Conservation (phyloP, 495 filamentous ascomycete species). For the Eremomyces bilateralis region DNA sequence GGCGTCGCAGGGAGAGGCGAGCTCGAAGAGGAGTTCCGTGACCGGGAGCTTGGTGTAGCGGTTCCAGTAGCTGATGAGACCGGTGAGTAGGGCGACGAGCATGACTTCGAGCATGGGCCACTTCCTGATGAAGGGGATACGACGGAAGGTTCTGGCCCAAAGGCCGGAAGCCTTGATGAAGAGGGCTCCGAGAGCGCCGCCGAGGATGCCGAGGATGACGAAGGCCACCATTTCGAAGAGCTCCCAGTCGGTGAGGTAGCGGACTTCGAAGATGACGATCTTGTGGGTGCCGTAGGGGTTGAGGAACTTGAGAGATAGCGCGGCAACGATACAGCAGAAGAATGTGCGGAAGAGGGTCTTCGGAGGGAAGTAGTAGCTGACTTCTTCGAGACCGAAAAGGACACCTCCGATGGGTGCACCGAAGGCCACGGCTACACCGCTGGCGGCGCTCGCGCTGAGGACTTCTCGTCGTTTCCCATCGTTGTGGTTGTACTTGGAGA, state of each 20-base stretch:
- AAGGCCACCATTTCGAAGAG: conserved; percentile 80
- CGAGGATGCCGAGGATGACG: conserved; percentile 62
- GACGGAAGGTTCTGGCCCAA: conserved; percentile 79
- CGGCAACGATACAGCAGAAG: conserved; percentile 91
- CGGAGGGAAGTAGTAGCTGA: conserved; percentile 95
- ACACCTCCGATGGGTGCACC: conserved; percentile 61
- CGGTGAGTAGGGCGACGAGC: conserved; percentile 70
- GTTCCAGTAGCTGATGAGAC: conserved; percentile 81
- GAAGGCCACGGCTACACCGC: conserved; percentile 87
- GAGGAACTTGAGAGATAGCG: conserved; percentile 76
- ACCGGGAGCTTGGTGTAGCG: conserved; percentile 72
- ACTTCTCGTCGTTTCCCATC: conserved; percentile 84
- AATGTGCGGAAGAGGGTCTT: conserved; percentile 96
- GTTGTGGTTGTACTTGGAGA: conserved; percentile 82
- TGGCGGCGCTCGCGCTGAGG: conserved; percentile 75
- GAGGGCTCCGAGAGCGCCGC: conserved; percentile 64
- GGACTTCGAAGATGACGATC: conserved; percentile 87
- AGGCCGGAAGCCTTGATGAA: conserved; percentile 89
- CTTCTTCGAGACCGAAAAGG: conserved; percentile 68
- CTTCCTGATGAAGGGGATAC: conserved; percentile 55
- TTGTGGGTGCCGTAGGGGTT: conserved; percentile 93
- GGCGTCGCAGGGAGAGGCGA: conserved; percentile 65
- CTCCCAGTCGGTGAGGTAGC: conserved; percentile 82
- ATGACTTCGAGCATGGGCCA: conserved; percentile 74
- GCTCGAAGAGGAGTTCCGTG: conserved; percentile 71